phyloP scores from a whole-genome alignment of 1,139 yeast species.

The Meyerozyma guilliermondii region DNA sequence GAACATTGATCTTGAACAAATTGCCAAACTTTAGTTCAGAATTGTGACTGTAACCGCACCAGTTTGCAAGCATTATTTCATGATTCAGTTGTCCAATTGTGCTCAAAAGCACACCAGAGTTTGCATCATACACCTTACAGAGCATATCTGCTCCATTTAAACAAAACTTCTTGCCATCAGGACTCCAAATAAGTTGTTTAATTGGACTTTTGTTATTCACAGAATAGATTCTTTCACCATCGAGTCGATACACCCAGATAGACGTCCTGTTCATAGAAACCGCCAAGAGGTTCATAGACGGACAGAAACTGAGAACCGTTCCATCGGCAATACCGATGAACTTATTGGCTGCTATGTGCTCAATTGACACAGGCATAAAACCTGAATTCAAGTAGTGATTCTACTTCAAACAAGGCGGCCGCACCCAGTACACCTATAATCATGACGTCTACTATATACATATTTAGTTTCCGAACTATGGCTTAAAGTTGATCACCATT shows the following conservation, averaged over 20 bases:
- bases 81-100: slow-evolving; percentile 9
- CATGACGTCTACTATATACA: neutral
- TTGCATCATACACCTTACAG: slow-evolving; percentile 45
- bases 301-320: slow-evolving; percentile 47
- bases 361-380: neutral
- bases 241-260: slow-evolving; percentile 48
- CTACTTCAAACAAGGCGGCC: neutral
- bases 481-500: slow-evolving; percentile 54
- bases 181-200: slow-evolving; percentile 29
- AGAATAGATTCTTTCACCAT: slow-evolving; percentile 53
- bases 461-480: slow-evolving; percentile 1
- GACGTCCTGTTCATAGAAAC: slow-evolving; percentile 44
- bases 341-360: slow-evolving; percentile 11
- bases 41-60: slow-evolving; percentile 19
- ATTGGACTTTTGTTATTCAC: slow-evolving; percentile 34
- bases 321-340: slow-evolving; percentile 40
- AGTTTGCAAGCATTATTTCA: slow-evolving; percentile 19
- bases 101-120: slow-evolving; percentile 39
- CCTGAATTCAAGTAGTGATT: neutral
- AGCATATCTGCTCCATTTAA: slow-evolving; percentile 41
- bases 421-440: neutral
- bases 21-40: slow-evolving; percentile 30
- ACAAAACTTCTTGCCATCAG: slow-evolving; percentile 38
- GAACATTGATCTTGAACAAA: slow-evolving; percentile 21
- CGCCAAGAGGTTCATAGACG: slow-evolving; percentile 49